Conservation (phyloP, 1,139 yeast genomes). For the Arxiozyma telluris region DNA sequence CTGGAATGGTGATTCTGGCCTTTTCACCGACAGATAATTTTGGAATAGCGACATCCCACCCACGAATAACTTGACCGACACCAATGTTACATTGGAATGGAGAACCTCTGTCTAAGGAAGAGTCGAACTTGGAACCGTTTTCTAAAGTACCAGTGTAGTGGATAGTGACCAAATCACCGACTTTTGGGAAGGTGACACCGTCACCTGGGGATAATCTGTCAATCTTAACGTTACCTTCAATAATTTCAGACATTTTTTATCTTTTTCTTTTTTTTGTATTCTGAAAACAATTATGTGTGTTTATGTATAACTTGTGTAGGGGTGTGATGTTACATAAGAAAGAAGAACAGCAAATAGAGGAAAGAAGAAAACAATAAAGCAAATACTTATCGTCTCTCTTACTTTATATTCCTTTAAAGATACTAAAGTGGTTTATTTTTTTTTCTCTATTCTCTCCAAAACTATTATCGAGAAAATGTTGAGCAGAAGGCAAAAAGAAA, state of each 20-base stretch:
- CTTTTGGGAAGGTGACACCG: conserved; percentile 74
- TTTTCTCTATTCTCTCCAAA: too few species aligned
- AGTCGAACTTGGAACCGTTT: conserved; percentile 90
- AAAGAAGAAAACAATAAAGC: too few species aligned
- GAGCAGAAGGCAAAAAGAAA: too few species aligned
- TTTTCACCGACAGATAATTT: conserved; percentile 86
- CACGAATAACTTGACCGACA: conserved; percentile 90
- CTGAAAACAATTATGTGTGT: background rate
- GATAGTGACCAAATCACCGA: conserved; percentile 81
- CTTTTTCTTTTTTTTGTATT: background rate
- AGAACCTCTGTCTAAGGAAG: conserved; percentile 85
- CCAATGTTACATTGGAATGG: conserved; percentile 93
- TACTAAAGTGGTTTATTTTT: background rate
- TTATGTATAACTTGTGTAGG: too few species aligned
- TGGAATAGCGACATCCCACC: conserved; percentile 92
- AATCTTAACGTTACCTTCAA: conserved; percentile 35
- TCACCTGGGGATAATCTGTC: conserved; percentile 45
- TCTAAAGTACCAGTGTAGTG: conserved; percentile 94
- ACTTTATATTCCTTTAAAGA: background rate
- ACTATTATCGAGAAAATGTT: background rate
- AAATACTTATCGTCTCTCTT: background rate
- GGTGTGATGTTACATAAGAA: background rate
- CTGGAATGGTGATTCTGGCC: conserved; percentile 86
- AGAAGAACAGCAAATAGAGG: background rate
- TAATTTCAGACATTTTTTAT: conserved; percentile 28